Conservation (phyloP, 441 rosid species). For the Iberis amara region DNA sequence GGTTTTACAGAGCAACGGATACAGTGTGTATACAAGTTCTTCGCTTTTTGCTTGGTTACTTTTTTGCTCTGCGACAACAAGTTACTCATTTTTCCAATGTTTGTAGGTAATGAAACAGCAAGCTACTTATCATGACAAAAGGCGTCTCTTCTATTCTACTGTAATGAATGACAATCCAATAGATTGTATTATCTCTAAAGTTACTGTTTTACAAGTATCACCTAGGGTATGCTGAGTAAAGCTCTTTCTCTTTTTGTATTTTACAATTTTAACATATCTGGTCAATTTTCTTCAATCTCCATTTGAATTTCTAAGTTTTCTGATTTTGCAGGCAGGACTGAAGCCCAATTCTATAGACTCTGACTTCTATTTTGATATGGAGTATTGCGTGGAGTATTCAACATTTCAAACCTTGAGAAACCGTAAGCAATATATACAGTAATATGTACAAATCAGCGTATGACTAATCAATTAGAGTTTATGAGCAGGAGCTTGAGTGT, state of each 20-base stretch:
- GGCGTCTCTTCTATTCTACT: conserved; percentile 78
- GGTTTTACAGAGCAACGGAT: conserved; percentile 90
- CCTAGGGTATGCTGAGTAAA: conserved; percentile 48
- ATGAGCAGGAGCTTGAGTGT: conserved; percentile 17
- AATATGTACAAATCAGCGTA: conserved; percentile 7
- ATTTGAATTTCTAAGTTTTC: conserved; percentile 19
- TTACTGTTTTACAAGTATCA: conserved; percentile 44
- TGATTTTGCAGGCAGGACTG: conserved; percentile 42
- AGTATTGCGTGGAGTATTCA: conserved; percentile 80
- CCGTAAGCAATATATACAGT: conserved; percentile 36
- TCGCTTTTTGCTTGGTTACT: conserved; percentile 19
- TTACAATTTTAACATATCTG: conserved; percentile 7
- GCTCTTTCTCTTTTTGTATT: background rate
- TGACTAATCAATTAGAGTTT: background rate
- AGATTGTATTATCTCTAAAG: conserved; percentile 75
- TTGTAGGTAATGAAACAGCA: conserved; percentile 63
- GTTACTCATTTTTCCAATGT: conserved; percentile 23
- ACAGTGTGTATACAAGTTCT: conserved; percentile 48
- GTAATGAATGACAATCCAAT: conserved; percentile 84
- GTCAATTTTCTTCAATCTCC: conserved; percentile 2
- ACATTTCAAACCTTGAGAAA: conserved; percentile 55
- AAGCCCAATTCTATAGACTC: conserved; percentile 37
- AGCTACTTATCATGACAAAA: conserved; percentile 56
- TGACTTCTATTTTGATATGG: conserved; percentile 86
- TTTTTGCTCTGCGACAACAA: conserved; percentile 20